Base-by-base conservation (phyloP, 495 filamentous ascomycete genomes). In the Bathelium albidoporum region DNA sequence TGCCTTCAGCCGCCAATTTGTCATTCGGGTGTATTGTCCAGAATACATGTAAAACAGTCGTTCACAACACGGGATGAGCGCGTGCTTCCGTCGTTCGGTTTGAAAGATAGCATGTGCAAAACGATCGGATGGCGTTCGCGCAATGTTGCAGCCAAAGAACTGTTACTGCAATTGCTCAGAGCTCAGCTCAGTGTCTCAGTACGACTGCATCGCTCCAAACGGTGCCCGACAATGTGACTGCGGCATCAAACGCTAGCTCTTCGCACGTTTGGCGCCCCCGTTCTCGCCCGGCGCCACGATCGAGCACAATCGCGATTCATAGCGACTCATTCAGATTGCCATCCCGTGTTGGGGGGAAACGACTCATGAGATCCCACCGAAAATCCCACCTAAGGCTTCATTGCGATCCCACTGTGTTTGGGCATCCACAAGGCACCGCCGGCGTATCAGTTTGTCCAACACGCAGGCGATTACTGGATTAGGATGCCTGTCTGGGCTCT, bases 171-270 rank as follows among this genome's bases (percentile, higher is more conserved):
- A 18, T 7, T 49, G 18, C 3, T 49, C 9, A 49, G 10, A 20
- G n/a, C 16, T 55, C 49, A 55, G 49, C 49, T 29, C 24, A 26
- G 20, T 55, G 49, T 28, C 49, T 55, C 49, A 55, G 49, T 55
- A 24, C 49, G 10, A 55, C 49, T 29, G 12, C 49, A 26, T 55
- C 20, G 5, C 16, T 55, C 24, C 49, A 55, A 55, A 55, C 20
- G 24, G 22, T 28, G 49, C 49, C 49, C 49, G 24, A 55, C 9
- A 29, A 26, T 55, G 49, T 26, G 49, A 28, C 24, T 5, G 29
- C 24, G 9, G 49, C 24, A 28, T 55, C 49, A 55, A 55, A 55
- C 49, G 49, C 49, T 29, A 55, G 24, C 7, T 16, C 0, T 28
- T 26, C 22, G n/a, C n/a, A 29, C 26, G 11, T 20, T 24, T 1